Evolutionary conservation across 169 alveolate species (phyloP), one percentile per base, ranked within the genome.

Genomic region (Plasmodium vivax): DNA sequence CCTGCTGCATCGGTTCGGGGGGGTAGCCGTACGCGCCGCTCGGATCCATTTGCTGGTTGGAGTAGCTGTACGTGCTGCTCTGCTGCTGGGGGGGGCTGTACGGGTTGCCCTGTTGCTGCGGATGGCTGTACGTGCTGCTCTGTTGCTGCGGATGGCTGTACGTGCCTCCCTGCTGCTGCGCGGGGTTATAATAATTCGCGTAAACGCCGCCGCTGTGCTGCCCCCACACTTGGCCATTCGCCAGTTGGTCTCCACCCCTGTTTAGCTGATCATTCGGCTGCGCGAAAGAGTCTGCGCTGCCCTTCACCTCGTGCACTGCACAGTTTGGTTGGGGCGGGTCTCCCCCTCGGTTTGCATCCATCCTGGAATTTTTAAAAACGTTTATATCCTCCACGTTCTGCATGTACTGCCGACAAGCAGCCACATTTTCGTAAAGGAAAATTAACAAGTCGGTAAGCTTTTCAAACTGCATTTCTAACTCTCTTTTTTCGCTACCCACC

Each of bases 371-470:
- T 75, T 87, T 87, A 75, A 87, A 87, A 30, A 75, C 58, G 30
- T 23, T 54, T 12, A 71, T 45, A 56, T 87, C 71, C 62, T 87
- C 93, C 79, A 87, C 38, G 32, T 87, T 87, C 8, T 87, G 87
- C 93, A 87, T 87, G 47, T 87, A 87, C 71, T 41, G 2, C 14
- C 93, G 51, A 38, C 93, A 87, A 54, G 30, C 88, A 30, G 62
- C 38, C 72, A 87, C 85, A 87, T 87, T 87, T 23, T 87, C 85
- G 36, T 87, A 87, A 56, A 87, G 54, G 68, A 34, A 87, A 77
- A 87, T 75, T 87, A 87, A 87, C 93, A 87, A 56, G 56, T 87
- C 93, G 30, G 87, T 75, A 75, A 75, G 51, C 12, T 87, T 75
- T n/a, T 87, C 93, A 16, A 87, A 51, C 14, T 87, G 36, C 4